Base-by-base conservation (phyloP, 2,329 filamentous ascomycete species). In the Pseudocercospora fijiensis region DNA sequence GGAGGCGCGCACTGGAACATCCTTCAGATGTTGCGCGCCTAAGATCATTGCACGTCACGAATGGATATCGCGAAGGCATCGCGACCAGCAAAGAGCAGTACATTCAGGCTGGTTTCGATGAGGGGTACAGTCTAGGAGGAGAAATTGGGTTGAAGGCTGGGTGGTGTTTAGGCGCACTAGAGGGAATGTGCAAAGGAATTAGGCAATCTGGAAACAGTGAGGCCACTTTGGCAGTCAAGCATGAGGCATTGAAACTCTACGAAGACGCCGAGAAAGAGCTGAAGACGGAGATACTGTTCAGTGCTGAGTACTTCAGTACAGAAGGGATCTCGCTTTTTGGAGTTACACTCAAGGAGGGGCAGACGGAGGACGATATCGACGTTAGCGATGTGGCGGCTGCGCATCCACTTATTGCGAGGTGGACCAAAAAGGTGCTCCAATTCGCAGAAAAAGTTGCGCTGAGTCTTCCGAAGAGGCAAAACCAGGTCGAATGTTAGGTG, bases 31-130 rank as follows among this genome's bases (percentile, higher is more conserved):
- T 95, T 57, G 86, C 85, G 20, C 87, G 90, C 24, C 84, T 96
- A 16, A 87, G 90, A 71, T 84, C 86, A 47, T 88, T 90, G 61
- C 92, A 96, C 76, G 85, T 87, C 58, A 97, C 90, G 7, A 88
- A 90, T 43, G 95, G 95, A 20, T 98, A 98, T 78, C 89, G 94
- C 64, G 93, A 97, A 72, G 95, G 94, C 51, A 85, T 98, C 59
- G 84, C 89, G 0, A 81, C 81, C 2, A 90, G 90, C 30, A 98
- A 98, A 76, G 85, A 85, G 26, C 79, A 83, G 55, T 89, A 87
- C 71, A 86, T 97, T 26, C 95, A 99, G 78, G 83, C 83, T 13
- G 94, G 94, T 0, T 98, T 99, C 74, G 95, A 99, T 75, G 91
- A 94, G 68, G 94, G 94, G 0, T 98, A 92, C 75, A 83, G 87